A percentile compares a stretch with the other conserved stretches of the same genome.
Conservation (phyloP, 1,284 basidiomycete genomes). For the Tilletia caries region DNA sequence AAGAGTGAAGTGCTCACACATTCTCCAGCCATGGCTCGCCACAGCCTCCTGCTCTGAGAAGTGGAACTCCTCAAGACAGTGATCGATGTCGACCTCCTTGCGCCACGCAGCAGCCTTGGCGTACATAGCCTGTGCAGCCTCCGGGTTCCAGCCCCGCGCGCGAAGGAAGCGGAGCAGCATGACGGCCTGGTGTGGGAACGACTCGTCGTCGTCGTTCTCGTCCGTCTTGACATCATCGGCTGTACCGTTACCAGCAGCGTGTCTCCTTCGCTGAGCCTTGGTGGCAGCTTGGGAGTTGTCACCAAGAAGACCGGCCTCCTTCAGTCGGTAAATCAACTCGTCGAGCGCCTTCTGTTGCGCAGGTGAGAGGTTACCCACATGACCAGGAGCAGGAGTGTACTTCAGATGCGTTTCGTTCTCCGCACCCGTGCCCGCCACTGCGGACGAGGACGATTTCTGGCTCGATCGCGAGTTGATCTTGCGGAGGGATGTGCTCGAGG, state of each 20-base stretch:
- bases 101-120: constrained; percentile 43
- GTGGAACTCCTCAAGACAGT: constrained; percentile 29
- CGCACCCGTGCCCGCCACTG: no score
- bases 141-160: constrained; percentile 41
- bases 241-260: background rate
- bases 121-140: constrained; percentile 42
- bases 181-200: background rate
- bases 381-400: constrained; percentile 30
- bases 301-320: background rate
- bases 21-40: constrained; percentile 44
- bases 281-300: background rate
- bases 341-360: constrained; percentile 35
- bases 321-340: constrained; percentile 17
- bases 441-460: background rate
- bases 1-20: constrained; percentile 25
- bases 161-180: constrained; percentile 38
- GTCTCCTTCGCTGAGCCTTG: background rate
- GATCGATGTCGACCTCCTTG: constrained; percentile 35
- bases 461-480: background rate
- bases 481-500: constrained; percentile 5
- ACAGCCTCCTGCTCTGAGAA: constrained; percentile 44
- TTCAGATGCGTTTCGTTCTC: background rate
- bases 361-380: constrained; percentile 40
- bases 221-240: background rate
- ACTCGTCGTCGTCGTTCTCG: background rate